Conservation (phyloP, 1,284 basidiomycete genomes). For the Termitomyces sp. region DNA sequence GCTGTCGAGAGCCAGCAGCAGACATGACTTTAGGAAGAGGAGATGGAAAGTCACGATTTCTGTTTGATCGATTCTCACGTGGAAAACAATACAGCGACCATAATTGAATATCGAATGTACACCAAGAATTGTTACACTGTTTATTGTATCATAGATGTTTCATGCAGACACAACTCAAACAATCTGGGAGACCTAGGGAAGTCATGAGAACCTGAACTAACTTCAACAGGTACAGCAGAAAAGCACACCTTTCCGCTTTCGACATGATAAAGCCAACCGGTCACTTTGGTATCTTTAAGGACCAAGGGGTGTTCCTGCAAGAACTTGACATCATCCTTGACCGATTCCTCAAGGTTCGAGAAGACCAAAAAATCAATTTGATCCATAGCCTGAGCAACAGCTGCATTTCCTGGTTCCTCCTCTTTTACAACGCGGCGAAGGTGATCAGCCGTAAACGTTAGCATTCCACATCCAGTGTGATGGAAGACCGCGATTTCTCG, state of each 20-base stretch:
- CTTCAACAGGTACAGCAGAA: neutral
- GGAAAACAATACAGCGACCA: too few species aligned
- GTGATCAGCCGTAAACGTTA: slow-evolving; percentile 49
- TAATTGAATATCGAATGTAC: too few species aligned
- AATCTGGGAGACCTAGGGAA: neutral
- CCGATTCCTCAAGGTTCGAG: slow-evolving; percentile 45
- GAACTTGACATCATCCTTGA: slow-evolving; percentile 53
- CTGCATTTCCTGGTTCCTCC: neutral
- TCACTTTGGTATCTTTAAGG: slow-evolving; percentile 48
- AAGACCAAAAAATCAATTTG: slow-evolving; percentile 59
- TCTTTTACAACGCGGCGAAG: slow-evolving; percentile 34
- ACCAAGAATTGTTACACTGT: too few species aligned
- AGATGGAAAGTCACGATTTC: neutral
- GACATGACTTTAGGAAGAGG: slow-evolving; percentile 23
- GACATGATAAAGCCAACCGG: slow-evolving; percentile 65
- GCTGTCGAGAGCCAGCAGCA: slow-evolving; percentile 27
- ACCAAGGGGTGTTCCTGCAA: slow-evolving; percentile 52
- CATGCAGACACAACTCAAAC: neutral
- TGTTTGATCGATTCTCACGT: neutral
- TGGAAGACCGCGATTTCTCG: slow-evolving; percentile 62
- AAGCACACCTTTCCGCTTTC: slow-evolving; percentile 28
- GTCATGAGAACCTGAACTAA: neutral
- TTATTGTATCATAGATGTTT: neutral
- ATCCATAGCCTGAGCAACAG: slow-evolving; percentile 18
- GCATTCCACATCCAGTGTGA: slow-evolving; percentile 68